A percentile compares a stretch with the other conserved stretches of the same genome.
Evolutionary conservation across 2,329 filamentous ascomycete genomes (phyloP).

Genomic region (Dactylellina cionopaga): DNA sequence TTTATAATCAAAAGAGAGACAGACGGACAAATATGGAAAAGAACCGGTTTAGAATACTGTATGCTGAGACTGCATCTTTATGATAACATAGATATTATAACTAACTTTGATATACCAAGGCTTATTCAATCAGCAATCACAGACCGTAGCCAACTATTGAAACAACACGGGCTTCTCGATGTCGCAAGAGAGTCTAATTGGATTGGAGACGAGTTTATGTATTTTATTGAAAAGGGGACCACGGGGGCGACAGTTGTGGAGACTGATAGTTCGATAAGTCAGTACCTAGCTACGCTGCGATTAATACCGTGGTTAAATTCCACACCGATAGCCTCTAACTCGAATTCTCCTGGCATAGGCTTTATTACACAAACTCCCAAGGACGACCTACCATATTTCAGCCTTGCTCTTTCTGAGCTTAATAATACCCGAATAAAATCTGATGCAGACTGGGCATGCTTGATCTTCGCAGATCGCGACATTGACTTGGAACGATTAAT

Average conservation of each 20-base stretch:
- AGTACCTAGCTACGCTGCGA: not conserved
- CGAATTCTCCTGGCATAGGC: slow-evolving; percentile 1
- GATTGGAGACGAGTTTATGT: slow-evolving; percentile 40
- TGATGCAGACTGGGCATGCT: slow-evolving; percentile 37
- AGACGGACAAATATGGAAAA: slow-evolving; percentile 39
- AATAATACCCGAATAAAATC: slow-evolving; percentile 18
- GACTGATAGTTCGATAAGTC: slow-evolving; percentile 19
- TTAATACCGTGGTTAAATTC: not conserved
- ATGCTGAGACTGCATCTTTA: not conserved
- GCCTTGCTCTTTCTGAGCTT: slow-evolving; percentile 27
- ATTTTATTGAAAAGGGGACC: slow-evolving; percentile 38
- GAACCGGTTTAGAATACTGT: slow-evolving; percentile 40
- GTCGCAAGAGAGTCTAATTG: slow-evolving; percentile 22
- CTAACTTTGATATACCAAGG: not conserved
- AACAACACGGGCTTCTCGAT: slow-evolving; percentile 7
- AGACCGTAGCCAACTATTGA: slow-evolving; percentile 12
- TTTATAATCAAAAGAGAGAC: slow-evolving; percentile 13
- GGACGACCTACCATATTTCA: slow-evolving; percentile 35
- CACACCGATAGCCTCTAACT: no score
- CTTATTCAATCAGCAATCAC: slow-evolving; percentile 18
- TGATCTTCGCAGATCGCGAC: slow-evolving; percentile 27
- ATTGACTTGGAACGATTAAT: slow-evolving; percentile 31
- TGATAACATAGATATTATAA: not conserved
- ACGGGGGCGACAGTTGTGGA: slow-evolving; percentile 42
- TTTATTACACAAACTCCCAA: slow-evolving; percentile 35